Conservation (phyloP, 768 basidiomycete species). For the Russula olivacea region DNA sequence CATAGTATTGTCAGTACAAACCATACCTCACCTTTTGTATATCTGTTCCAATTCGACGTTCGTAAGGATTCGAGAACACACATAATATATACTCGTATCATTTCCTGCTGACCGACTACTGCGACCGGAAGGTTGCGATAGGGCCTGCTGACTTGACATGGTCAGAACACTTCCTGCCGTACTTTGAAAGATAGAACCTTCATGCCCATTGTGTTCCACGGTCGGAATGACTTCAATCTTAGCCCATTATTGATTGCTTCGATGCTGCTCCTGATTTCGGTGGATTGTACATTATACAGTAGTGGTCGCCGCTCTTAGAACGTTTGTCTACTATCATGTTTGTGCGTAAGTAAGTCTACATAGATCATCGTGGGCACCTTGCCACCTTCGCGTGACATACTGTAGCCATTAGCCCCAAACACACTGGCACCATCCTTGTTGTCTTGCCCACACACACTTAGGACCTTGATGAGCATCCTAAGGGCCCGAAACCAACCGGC, state of each 20-base stretch:
- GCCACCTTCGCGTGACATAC: too few relatives aligned
- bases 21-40: constrained; percentile 25
- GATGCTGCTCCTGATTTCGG: too few relatives aligned
- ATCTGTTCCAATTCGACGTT: constrained; percentile 26
- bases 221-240: background rate
- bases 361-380: too few relatives aligned
- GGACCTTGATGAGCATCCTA: too few relatives aligned
- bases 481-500: too few relatives aligned
- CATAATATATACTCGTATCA: background rate
- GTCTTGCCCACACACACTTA: too few relatives aligned
- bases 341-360: too few relatives aligned
- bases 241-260: background rate
- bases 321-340: too few relatives aligned
- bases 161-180: constrained; percentile 9
- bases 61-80: constrained; percentile 1
- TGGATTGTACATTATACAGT: too few relatives aligned
- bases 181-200: constrained; percentile 12
- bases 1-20: constrained; percentile 26
- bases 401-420: too few relatives aligned
- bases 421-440: too few relatives aligned
- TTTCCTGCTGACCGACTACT: background rate
- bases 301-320: too few relatives aligned
- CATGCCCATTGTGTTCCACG: constrained; percentile 14
- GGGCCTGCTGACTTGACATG: constrained; percentile 11
- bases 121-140: background rate